A percentile compares a stretch with the other conserved stretches of the same genome.
phyloP scores from a whole-genome alignment of 108 stramenopile species.

The Cylindrotheca fusiformis region DNA sequence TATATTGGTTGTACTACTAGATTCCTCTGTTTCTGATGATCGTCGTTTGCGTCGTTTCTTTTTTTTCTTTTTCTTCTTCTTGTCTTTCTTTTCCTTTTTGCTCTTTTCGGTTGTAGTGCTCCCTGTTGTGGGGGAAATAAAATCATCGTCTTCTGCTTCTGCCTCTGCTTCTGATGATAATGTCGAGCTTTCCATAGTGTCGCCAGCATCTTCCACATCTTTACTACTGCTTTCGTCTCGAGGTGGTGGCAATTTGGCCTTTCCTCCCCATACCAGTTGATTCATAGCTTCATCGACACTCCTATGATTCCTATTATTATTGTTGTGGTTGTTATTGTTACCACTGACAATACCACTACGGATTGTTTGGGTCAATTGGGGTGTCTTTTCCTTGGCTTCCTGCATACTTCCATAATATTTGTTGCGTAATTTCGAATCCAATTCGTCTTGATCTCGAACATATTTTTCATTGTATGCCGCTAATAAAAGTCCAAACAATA shows the following conservation, averaged over 20 bases:
- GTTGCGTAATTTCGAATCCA: constrained; percentile 20
- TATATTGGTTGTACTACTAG: constrained; percentile 12
- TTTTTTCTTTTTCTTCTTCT: constrained; percentile 11
- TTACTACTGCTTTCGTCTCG: not conserved
- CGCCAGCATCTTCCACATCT: not conserved
- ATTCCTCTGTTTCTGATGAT: not conserved
- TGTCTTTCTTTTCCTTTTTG: constrained; percentile 1
- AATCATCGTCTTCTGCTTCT: not conserved
- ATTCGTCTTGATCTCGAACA: constrained; percentile 27
- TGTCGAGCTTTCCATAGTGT: not conserved
- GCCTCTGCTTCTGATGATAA: not conserved
- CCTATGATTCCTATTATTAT: too few species aligned
- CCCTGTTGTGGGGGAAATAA: not conserved
- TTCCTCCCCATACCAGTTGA: constrained; percentile 36
- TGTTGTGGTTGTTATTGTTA: constrained; percentile 17
- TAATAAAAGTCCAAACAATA: too few species aligned
- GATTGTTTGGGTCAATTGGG: constrained; percentile 24
- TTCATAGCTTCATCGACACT: too few species aligned
- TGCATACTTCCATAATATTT: constrained; percentile 17
- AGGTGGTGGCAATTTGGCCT: constrained; percentile 8
- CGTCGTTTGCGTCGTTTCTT: constrained; percentile 2
- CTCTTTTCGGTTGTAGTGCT: not conserved
- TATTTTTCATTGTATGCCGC: constrained; percentile 31
- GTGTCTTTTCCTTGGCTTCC: constrained; percentile 16
- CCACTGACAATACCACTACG: too few species aligned